Evolutionary conservation across 345 rosid species (phyloP).

Genomic region (Acer campestre): DNA sequence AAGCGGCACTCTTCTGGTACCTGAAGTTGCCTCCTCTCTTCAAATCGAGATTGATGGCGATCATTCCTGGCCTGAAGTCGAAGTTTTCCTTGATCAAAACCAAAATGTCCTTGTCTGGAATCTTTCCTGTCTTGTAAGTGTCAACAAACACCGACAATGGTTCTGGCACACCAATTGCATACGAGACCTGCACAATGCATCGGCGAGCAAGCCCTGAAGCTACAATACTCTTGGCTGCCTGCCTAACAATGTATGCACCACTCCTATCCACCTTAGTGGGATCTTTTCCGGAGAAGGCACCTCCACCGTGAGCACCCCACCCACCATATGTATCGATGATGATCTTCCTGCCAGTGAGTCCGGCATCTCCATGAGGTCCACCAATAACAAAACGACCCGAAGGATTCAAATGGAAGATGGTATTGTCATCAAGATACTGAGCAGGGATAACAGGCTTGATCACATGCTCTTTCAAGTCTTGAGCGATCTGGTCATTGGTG

Average conservation of each 20-base stretch:
- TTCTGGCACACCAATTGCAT: conserved; percentile 74
- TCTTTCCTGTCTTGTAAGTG: conserved; percentile 59
- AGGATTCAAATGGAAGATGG: conserved; percentile 82
- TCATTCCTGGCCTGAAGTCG: conserved; percentile 84
- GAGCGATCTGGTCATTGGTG: conserved; percentile 68
- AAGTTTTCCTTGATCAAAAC: conserved; percentile 60
- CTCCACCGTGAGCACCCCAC: conserved; percentile 68
- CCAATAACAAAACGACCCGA: conserved; percentile 85
- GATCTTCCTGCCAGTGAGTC: conserved; percentile 81
- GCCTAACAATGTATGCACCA: conserved; percentile 81
- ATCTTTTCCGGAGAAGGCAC: conserved; percentile 66
- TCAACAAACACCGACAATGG: conserved; percentile 70
- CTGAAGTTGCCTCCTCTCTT: conserved; percentile 72
- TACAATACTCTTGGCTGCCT: conserved; percentile 78
- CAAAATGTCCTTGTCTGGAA: conserved; percentile 57
- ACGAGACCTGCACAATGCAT: conserved; percentile 75
- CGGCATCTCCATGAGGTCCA: conserved; percentile 87
- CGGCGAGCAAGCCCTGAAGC: conserved; percentile 79
- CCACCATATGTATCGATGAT: conserved; percentile 72
- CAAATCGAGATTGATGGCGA: conserved; percentile 72
- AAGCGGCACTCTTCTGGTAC: conserved; percentile 78
- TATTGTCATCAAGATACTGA: conserved; percentile 68
- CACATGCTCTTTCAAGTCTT: conserved; percentile 70
- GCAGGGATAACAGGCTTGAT: conserved; percentile 76
- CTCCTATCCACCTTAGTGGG: conserved; percentile 82